A percentile compares a stretch with the other conserved stretches of the same genome.
Evolutionary conservation across 257 asterid species (phyloP).

Genomic region (Capsicum baccatum): DNA sequence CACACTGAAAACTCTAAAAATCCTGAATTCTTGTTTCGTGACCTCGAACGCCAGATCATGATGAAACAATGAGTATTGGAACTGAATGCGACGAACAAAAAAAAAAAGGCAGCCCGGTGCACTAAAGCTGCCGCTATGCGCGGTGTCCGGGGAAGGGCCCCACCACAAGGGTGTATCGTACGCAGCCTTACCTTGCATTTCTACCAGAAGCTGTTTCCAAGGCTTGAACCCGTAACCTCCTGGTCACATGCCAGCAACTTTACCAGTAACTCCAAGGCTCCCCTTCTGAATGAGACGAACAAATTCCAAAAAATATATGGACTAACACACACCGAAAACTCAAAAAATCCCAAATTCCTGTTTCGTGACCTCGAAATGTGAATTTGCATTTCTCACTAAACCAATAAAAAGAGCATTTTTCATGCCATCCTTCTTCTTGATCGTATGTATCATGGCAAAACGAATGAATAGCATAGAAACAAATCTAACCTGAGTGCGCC

Average conservation of each 20-base stretch:
- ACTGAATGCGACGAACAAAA: too few relatives aligned
- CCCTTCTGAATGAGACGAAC: background rate
- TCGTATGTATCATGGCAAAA: background rate
- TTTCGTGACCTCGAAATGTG: background rate
- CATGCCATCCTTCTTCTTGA: background rate
- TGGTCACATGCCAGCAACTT: too few relatives aligned
- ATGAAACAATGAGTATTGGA: background rate
- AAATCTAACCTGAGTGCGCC: constrained; percentile 87
- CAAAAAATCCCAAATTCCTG: background rate
- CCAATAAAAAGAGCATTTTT: background rate
- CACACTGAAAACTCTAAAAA: background rate
- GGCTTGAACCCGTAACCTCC: too few relatives aligned
- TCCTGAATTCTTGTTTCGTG: background rate
- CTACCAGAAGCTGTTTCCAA: too few relatives aligned
- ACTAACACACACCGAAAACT: background rate
- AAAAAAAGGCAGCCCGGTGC: too few relatives aligned
- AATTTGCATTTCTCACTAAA: background rate
- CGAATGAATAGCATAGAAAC: background rate
- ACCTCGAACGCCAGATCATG: background rate
- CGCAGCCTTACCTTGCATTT: too few relatives aligned
- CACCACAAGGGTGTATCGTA: too few relatives aligned
- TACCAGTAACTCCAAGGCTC: too few relatives aligned
- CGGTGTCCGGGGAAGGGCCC: too few relatives aligned
- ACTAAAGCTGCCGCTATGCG: too few relatives aligned
- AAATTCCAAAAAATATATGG: background rate